Conservation (phyloP, 1,284 basidiomycete species). For the Cystobasidium sp. region DNA sequence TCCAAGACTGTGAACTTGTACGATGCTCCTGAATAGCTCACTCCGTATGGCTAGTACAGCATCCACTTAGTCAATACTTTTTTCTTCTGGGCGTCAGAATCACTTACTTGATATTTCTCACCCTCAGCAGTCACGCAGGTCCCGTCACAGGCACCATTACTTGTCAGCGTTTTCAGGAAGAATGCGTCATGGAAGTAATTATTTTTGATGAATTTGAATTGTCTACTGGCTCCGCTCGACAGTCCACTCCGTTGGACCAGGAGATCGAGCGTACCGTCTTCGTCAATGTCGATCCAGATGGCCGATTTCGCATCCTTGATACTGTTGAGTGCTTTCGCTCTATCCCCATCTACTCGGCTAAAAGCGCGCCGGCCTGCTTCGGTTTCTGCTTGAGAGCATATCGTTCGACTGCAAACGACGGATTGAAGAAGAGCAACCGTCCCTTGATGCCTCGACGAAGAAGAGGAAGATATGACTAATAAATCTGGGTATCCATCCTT, state of each 20-base stretch:
- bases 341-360: constrained; percentile 63
- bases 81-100: not conserved
- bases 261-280: constrained; percentile 91
- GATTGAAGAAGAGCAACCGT: constrained; percentile 72
- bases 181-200: constrained; percentile 99
- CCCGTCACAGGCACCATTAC: constrained; percentile 89
- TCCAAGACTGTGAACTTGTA: constrained; percentile 98
- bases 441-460: constrained; percentile 17
- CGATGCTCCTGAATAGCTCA: constrained; percentile 89
- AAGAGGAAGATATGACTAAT: constrained; percentile 59
- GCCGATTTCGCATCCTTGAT: constrained; percentile 79
- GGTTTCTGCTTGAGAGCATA: constrained; percentile 47
- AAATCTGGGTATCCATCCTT: constrained; percentile 95
- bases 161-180: constrained; percentile 92
- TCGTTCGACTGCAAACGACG: constrained; percentile 66
- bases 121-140: constrained; percentile 72
- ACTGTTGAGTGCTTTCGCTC: constrained; percentile 67
- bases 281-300: constrained; percentile 89
- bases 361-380: constrained; percentile 66
- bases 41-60: constrained; percentile 79
- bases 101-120: constrained; percentile 70
- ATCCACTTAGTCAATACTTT: not conserved
- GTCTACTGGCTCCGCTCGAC: constrained; percentile 58
- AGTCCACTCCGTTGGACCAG: constrained; percentile 80
- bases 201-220: constrained; percentile 85